Base-by-base conservation (phyloP, 345 rosid species). In the Ricinus communis region DNA sequence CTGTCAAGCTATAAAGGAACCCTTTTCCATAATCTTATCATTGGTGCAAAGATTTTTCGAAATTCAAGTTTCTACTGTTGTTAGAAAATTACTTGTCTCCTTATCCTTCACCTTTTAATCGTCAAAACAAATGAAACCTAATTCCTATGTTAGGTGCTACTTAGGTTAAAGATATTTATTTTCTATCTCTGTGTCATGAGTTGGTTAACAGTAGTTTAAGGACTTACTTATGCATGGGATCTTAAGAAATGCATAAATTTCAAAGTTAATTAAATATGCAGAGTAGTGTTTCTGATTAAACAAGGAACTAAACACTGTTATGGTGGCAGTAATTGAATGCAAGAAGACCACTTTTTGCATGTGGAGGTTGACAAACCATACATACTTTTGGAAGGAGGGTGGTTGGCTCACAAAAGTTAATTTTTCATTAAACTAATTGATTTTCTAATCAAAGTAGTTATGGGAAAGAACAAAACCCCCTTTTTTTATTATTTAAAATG, bases 281-380 rank as follows among this genome's bases (percentile, higher is more conserved):
- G n/a, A n/a, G n/a, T n/a, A n/a, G n/a, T n/a, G 10, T 61, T 7
- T 12, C 2, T 40, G 5, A 8, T 22, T 8, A 16, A 55, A 13
- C 12, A 28, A 12, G 10, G 12, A 25, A 45, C 10, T 11, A 41
- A n/a, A 28, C 3, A 7, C 4, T n/a, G 9, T 28, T 22, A 51
- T 22, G 33, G 10, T 68, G 10, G 28, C 27, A 46, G 67, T 67
- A 70, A 72, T 75, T 80, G 70, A 74, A 55, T 60, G 31, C 31
- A 62, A 66, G 55, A 52, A 16, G 54, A 59, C 38, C 47, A 72
- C 81, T 85, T 88, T 80, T 69, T 76, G 85, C 91, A 83, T 85
- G 96, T 83, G 96, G 86, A 75, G 83, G 88, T 85, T 87, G 85
- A 72, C 77, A 68, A 83, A 33, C 77, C 73, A 50, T 30, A n/a